phyloP scores from a whole-genome alignment of 1,284 basidiomycete species.

The Tilletia setariae region DNA sequence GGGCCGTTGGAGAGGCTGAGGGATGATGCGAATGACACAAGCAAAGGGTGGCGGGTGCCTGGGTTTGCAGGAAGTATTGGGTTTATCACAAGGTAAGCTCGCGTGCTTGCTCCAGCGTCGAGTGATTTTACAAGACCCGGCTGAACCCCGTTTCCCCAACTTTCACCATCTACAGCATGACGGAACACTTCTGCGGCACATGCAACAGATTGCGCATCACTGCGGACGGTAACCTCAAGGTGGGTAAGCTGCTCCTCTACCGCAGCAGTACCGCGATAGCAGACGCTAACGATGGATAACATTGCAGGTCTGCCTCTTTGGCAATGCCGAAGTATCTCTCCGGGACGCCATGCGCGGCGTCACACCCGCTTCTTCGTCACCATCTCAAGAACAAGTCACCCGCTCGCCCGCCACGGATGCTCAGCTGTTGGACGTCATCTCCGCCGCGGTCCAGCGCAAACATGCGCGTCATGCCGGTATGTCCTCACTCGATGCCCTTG shows the following conservation, averaged over 20 bases:
- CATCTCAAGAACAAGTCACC: not conserved
- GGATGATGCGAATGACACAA: slow-evolving; percentile 72
- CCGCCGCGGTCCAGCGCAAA: slow-evolving; percentile 68
- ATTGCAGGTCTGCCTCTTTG: slow-evolving; percentile 66
- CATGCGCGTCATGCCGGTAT: slow-evolving; percentile 70
- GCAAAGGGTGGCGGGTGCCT: slow-evolving; percentile 72
- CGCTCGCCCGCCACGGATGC: slow-evolving; percentile 58
- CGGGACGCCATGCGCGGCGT: slow-evolving; percentile 67
- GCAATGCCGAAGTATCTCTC: slow-evolving; percentile 76
- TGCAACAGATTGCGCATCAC: slow-evolving; percentile 80
- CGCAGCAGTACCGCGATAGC: slow-evolving; percentile 14
- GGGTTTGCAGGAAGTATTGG: slow-evolving; percentile 72
- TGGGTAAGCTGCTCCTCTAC: slow-evolving; percentile 40
- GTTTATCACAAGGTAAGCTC: slow-evolving; percentile 63
- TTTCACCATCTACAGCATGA: slow-evolving; percentile 54
- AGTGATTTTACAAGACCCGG: no score
- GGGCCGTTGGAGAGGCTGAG: slow-evolving; percentile 38
- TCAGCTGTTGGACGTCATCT: slow-evolving; percentile 66
- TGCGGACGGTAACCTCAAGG: slow-evolving; percentile 85
- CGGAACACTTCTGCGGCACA: slow-evolving; percentile 81
- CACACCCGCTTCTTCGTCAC: slow-evolving; percentile 20
- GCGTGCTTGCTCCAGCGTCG: not conserved
- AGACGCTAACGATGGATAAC: not conserved
- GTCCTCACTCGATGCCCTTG: slow-evolving; percentile 39
- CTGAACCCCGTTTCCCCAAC: no score